A percentile compares a stretch with the other conserved stretches of the same genome.
These are phyloP conservation scores for Coniophora puteana DNA, from an alignment of 1,284 basidiomycete genomes.

Conservation along the genomic window DNA sequence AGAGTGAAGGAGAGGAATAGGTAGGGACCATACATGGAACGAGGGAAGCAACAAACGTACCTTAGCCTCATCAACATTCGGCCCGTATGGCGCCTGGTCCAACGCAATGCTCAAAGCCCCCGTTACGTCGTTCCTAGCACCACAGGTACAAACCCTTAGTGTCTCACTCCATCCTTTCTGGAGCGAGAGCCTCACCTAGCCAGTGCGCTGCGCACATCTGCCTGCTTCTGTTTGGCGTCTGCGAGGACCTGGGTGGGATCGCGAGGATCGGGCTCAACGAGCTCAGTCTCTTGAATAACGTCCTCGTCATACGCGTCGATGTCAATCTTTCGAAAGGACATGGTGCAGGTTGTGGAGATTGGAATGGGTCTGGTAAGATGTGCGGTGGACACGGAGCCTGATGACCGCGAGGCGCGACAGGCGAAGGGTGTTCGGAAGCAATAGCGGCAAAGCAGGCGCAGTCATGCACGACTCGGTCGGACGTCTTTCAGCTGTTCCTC, in stretches of 20 bases:
- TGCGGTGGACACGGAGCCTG: too few relatives aligned
- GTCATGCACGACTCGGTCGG: background rate
- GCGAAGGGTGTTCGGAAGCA: too few relatives aligned
- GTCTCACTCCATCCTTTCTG: background rate
- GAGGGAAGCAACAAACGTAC: slow-evolving; percentile 36
- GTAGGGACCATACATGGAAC: background rate
- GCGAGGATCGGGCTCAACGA: slow-evolving; percentile 86
- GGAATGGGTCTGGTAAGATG: too few relatives aligned
- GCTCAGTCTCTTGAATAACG: slow-evolving; percentile 77
- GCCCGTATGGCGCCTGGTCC: slow-evolving; percentile 81
- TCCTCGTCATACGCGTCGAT: slow-evolving; percentile 95
- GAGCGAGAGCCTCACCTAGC: slow-evolving; percentile 55
- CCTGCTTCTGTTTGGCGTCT: slow-evolving; percentile 75
- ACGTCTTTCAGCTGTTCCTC: too few relatives aligned
- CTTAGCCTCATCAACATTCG: slow-evolving; percentile 85
- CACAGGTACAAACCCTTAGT: background rate
- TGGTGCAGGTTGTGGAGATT: slow-evolving; percentile 25
- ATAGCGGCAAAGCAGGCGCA: too few relatives aligned
- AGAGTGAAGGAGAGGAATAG: slow-evolving; percentile 3
- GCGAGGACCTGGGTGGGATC: slow-evolving; percentile 70
- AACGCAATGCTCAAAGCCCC: slow-evolving; percentile 72
- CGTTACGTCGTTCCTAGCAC: slow-evolving; percentile 65
- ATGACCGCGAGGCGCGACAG: too few relatives aligned
- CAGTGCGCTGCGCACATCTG: slow-evolving; percentile 69
- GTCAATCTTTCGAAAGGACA: slow-evolving; percentile 93